phyloP scores from a whole-genome alignment of 805 yeast genomes.

The Wickerhamiella galacta region DNA sequence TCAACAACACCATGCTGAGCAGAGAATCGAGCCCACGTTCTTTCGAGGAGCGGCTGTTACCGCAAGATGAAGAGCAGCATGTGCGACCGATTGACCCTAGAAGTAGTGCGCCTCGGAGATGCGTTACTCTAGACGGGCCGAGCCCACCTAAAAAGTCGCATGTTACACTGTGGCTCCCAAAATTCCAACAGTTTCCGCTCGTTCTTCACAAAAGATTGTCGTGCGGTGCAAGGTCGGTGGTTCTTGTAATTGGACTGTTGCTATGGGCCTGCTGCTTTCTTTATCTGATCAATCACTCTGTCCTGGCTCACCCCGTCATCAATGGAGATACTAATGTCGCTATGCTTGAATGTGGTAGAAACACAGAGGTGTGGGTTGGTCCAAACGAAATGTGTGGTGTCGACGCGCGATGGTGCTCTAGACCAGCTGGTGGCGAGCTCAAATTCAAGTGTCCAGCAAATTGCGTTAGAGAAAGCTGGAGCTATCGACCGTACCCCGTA shows the following conservation, averaged over 20 bases:
- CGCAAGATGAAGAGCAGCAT: too few species aligned
- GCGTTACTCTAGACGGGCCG: too few species aligned
- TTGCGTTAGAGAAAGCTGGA: constrained; percentile 63
- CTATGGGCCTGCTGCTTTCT: constrained; percentile 13
- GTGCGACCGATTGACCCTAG: too few species aligned
- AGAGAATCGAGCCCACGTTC: too few species aligned
- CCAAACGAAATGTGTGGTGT: constrained; percentile 63
- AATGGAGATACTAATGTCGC: constrained; percentile 7
- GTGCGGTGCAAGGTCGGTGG: constrained; percentile 1
- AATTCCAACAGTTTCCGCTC: constrained; percentile 8
- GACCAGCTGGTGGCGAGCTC: constrained; percentile 28
- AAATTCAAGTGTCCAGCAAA: constrained; percentile 72
- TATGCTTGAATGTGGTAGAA: constrained; percentile 12
- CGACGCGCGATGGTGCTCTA: constrained; percentile 42
- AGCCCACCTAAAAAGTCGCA: constrained; percentile 6
- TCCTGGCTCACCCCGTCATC: constrained; percentile 13
- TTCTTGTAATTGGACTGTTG: constrained; percentile 6
- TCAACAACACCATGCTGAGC: too few species aligned
- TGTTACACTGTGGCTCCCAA: constrained; percentile 6
- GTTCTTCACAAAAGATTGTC: constrained; percentile 8
- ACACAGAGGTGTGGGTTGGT: constrained; percentile 44
- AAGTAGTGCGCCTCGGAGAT: too few species aligned
- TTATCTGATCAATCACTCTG: constrained; percentile 10
- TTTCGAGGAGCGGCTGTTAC: too few species aligned
- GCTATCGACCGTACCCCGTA: constrained; percentile 57